Percentiles rank a stretch among this genome's conserved stretches.
phyloP scores from a whole-genome alignment of 106 monocot genomes.

The Dioscorea zingiberensis region DNA sequence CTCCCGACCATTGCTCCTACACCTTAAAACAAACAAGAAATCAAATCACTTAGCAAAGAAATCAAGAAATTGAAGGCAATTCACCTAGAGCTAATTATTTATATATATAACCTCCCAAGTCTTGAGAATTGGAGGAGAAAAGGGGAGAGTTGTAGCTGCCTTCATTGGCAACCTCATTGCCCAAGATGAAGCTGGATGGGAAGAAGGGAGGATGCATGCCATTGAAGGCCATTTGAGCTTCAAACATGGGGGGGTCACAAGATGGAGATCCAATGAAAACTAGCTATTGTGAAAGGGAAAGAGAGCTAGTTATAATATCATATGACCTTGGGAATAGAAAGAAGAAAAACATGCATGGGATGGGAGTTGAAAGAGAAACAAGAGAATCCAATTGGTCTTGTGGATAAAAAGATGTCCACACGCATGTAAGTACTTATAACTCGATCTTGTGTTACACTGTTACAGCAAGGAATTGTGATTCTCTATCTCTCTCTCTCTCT shows the following conservation, averaged over 20 bases:
- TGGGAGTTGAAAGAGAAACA: not conserved
- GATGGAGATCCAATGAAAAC: not conserved
- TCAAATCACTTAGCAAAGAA: not conserved
- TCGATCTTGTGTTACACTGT: too few species aligned
- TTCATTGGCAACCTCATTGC: constrained; percentile 11
- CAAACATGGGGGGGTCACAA: constrained; percentile 3
- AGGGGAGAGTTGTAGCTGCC: not conserved
- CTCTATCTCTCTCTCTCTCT: too few species aligned
- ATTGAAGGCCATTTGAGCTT: constrained; percentile 47
- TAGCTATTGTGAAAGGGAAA: not conserved
- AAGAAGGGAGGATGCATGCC: constrained; percentile 57
- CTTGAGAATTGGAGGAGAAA: constrained; percentile 17
- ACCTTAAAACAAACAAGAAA: constrained; percentile 12
- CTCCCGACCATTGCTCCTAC: constrained; percentile 28
- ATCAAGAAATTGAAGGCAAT: not conserved
- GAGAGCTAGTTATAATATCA: not conserved
- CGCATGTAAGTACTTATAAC: not conserved
- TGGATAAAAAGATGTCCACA: not conserved
- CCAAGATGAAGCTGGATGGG: constrained; percentile 56
- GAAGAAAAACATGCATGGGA: constrained; percentile 3
- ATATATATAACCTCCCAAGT: constrained; percentile 29
- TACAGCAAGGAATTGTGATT: not conserved
- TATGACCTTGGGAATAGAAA: not conserved
- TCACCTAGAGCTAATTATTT: not conserved
- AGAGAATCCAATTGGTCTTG: not conserved